These are phyloP conservation scores for Saccharomycopsis sp. DNA, from an alignment of 805 yeast species.

Conservation along the genomic window DNA sequence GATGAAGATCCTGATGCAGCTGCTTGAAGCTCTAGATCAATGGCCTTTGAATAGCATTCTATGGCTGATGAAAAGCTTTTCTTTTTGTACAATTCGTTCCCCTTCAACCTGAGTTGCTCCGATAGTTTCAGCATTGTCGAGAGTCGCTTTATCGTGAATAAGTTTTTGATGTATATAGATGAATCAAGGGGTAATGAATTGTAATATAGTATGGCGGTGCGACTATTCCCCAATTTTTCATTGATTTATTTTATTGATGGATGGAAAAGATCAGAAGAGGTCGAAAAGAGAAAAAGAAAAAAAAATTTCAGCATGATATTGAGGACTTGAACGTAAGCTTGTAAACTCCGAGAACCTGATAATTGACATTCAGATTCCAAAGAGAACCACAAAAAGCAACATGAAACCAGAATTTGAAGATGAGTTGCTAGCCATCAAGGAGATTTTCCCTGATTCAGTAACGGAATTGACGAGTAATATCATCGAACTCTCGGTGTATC, in stretches of 20 bases:
- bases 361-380: constrained; percentile 21
- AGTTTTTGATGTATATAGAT: too few relatives aligned
- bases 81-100: constrained; percentile 46
- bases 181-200: too few relatives aligned
- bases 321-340: constrained; percentile 40
- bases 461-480: constrained; percentile 29
- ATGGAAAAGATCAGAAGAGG: too few relatives aligned
- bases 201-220: too few relatives aligned
- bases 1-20: constrained; percentile 43
- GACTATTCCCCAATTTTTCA: too few relatives aligned
- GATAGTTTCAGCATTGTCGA: constrained; percentile 3
- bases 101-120: constrained; percentile 30
- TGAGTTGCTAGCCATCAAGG: background rate
- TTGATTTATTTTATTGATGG: too few relatives aligned
- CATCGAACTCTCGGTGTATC: constrained; percentile 32
- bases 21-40: constrained; percentile 40
- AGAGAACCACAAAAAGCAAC: background rate
- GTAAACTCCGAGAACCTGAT: constrained; percentile 66
- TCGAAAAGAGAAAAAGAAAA: too few relatives aligned
- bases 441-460: constrained; percentile 20
- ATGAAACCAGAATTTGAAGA: background rate
- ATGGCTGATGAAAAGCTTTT: constrained; percentile 46
- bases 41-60: constrained; percentile 48
- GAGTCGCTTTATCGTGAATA: background rate
- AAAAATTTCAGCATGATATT: background rate